phyloP scores from a whole-genome alignment of 345 rosid species.

The Eucalyptus fibrosa region DNA sequence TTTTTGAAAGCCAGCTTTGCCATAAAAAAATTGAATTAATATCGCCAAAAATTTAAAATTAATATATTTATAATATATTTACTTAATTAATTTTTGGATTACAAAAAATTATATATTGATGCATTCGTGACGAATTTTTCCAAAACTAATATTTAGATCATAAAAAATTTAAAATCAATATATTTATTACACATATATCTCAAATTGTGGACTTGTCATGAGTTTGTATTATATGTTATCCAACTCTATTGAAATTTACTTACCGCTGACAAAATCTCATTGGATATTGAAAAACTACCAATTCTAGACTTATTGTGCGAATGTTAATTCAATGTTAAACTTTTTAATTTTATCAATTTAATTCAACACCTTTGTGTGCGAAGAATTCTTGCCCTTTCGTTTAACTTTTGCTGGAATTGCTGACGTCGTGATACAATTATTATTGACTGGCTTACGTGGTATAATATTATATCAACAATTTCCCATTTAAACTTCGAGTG shows the following conservation, averaged over 20 bases:
- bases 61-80: no score
- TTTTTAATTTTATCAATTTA: no score
- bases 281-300: background rate
- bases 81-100: no score
- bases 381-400: rapidly evolving
- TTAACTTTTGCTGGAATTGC: rapidly evolving
- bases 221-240: no score
- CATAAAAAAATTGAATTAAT: background rate
- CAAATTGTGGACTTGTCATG: no score
- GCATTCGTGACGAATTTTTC: no score
- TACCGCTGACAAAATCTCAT: rapidly evolving
- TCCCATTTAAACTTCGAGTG: background rate
- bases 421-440: rapidly evolving
- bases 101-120: no score
- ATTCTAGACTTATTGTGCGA: rapidly evolving
- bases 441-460: rapidly evolving
- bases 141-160: no score
- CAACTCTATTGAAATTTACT: background rate
- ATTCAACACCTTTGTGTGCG: rapidly evolving
- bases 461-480: no score
- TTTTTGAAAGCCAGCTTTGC: background rate
- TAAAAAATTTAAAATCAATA: no score
- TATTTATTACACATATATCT: no score
- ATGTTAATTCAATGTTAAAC: background rate
- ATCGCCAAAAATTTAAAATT: no score